A percentile compares a stretch with the other conserved stretches of the same genome.
These are phyloP conservation scores for Camillea tinctor DNA, from an alignment of 2,329 filamentous ascomycete genomes.

Conservation along the genomic window DNA sequence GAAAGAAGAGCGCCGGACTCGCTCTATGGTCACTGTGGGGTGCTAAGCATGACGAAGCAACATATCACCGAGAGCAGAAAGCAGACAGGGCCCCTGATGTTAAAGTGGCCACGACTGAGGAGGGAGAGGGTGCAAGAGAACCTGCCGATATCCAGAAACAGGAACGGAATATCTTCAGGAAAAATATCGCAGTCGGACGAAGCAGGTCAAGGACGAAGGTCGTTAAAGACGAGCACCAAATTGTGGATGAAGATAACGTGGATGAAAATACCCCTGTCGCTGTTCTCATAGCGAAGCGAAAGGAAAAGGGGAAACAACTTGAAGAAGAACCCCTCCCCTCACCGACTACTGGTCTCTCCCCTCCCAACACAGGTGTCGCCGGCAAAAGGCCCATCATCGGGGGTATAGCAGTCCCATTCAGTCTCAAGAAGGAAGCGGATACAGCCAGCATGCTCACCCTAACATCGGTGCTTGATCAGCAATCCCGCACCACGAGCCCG, in stretches of 20 bases:
- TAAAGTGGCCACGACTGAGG: slow-evolving; percentile 36
- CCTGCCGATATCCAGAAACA: slow-evolving; percentile 42
- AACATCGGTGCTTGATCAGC: slow-evolving; percentile 40
- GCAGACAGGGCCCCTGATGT: slow-evolving; percentile 40
- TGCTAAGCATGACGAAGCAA: slow-evolving; percentile 80
- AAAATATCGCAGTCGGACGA: slow-evolving; percentile 25
- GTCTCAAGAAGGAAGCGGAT: slow-evolving; percentile 59
- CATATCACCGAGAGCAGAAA: slow-evolving; percentile 59
- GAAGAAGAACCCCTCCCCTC: slow-evolving; percentile 22
- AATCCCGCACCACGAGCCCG: slow-evolving; percentile 32
- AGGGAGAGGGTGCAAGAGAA: slow-evolving; percentile 44
- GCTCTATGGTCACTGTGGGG: slow-evolving; percentile 86
- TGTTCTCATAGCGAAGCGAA: slow-evolving; percentile 41
- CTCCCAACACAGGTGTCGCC: slow-evolving; percentile 48
- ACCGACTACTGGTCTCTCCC: slow-evolving; percentile 42
- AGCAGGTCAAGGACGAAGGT: slow-evolving; percentile 44
- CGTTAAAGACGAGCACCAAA: slow-evolving; percentile 54
- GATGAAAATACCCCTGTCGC: slow-evolving; percentile 44
- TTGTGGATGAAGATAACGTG: slow-evolving; percentile 26
- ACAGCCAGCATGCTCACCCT: slow-evolving; percentile 72
- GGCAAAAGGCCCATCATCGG: slow-evolving; percentile 66
- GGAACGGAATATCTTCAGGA: slow-evolving; percentile 27
- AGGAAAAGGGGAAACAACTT: slow-evolving; percentile 38
- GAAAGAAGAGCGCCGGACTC: slow-evolving; percentile 64
- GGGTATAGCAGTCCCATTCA: slow-evolving; percentile 73